Evolutionary conservation across 2,329 filamentous ascomycete species (phyloP), one percentile per base, ranked within the genome.

Genomic region (Fusarium udum): DNA sequence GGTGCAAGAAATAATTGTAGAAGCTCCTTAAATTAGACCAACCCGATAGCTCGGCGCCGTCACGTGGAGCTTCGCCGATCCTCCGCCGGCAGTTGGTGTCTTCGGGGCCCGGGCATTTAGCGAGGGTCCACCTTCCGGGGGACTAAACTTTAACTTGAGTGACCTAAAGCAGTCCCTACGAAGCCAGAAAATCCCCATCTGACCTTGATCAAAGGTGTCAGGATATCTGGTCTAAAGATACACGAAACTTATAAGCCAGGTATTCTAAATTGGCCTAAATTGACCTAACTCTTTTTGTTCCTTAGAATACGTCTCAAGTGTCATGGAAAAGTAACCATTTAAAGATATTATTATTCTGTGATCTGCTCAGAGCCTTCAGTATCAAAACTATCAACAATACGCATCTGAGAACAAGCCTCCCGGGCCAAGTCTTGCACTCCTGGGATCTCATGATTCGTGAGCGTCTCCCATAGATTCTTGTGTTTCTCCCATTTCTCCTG

Each of bases 21-120:
- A 24, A 12, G 22, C 26, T 61, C 56, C 45, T 31, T 55, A 24
- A 53, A 28, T 53, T 61, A 52, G 32, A 51, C 70, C 66, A 71
- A 43, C 70, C 56, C 65, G 53, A 67, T 45, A 28, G 57, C 40
- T 57, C 71, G 61, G 70, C 6, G 57, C 40, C 51, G 43, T 73
- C 71, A 73, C 71, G 70, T 73, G 71, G 71, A 45, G 63, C 45
- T 51, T 58, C 51, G 61, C 34, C 52, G 61, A 59, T 62, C 46
- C 55, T 72, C 63, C 53, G 51, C 56, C 61, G 64, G 61, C 32
- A 59, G 64, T 34, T 66, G 62, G 8, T 6, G 45, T 42, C 52
- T 57, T 67, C 43, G 65, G 45, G 45, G 43, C 24, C 43, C 18
- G 51, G 13, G 13, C 20, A 39, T 39, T 40, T 53, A 46, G 46